Evolutionary conservation across 2,329 filamentous ascomycete genomes (phyloP), one percentile per base, ranked within the genome.

Genomic region (Chaetomium sp.): DNA sequence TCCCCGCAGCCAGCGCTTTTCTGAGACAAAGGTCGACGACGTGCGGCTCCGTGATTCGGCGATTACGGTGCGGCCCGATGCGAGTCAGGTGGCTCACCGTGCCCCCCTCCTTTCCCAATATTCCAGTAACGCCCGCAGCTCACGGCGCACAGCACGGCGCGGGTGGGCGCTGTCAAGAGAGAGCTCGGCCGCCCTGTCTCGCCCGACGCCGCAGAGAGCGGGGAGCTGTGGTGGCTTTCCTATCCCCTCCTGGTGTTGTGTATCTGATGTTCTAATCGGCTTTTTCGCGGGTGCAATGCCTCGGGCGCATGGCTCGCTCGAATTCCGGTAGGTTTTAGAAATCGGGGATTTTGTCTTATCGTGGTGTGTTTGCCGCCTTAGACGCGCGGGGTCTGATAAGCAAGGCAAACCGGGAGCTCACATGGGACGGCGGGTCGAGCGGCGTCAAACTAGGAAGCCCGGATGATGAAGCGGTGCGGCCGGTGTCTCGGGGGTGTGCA

Each of bases 41-140:
- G 61, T 65, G 61, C 49, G 60, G 51, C 7, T 56, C 60, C 29
- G 45, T 63, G 61, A 58, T 58, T 64, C 60, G 58, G 63, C 45
- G 50, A 57, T 42, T 35, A 25, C 64, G 60, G 64, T 66, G 60
- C 65, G 57, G 61, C 19, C 65, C 65, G 61, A 60, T 45, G 60
- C 64, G 60, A 59, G 38, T 58, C 59, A 42, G 57, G 56, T 19
- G 13, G 10, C n/a, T 25, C 13, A 12, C 57, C 38, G 21, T 45
- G 33, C 10, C 57, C 33, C 9, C 12, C 13, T 8, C 38, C 38
- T 16, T 42, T 42, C 13, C 38, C 16, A n/a, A 42, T 7, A 42
- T 42, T 19, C 38, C 38, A 49, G 25, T 21, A 49, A 45, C 57
- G 13, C 27, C 50, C 47, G 35, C 50, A 45, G 50, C 16, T 21